Evolutionary conservation across 192 early-diverging fungal species (phyloP), one percentile per base, ranked within the genome.

Genomic region (Coemansia sp.): DNA sequence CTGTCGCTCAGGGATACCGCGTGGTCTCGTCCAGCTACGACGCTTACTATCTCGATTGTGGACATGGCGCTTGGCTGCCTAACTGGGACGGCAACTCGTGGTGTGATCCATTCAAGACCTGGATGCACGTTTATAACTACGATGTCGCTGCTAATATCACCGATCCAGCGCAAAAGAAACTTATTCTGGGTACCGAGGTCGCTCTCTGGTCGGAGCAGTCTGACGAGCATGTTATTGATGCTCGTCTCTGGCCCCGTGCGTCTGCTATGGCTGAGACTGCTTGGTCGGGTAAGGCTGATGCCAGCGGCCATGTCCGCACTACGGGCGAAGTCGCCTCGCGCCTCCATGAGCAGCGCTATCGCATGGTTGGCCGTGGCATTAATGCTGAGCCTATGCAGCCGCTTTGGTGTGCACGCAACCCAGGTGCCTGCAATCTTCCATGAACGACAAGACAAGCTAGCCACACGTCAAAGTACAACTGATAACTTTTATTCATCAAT

Each of bases 101-200:
- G 90, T 92, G 91, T 70, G 82, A 78, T 45, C 89, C 91, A 27
- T 91, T 86, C 84, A 89, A 89, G 82, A 75, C 86, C 39, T 91
- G 90, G 91, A 87, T 90, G 79, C 86, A 87, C 46, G 85, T 90
- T 24, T 90, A 92, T 68, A 69, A 75, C 53, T 91, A 85, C 63
- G 88, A 90, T 40, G 79, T 87, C 40, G 82, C 80, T 4, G 79
- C 85, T 55, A 86, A 85, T 27, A 73, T 90, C 77, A 84, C 79
- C 17, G 77, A 75, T 3, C 44, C 82, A 6, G 68, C 71, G 3
- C 83, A 92, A 56, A 72, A 76, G 44, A 74, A 85, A 36, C 83
- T 85, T 20, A 83, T 92, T 17, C 50, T 92, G 19, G 91, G 91
- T 56, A 86, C 76, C 32, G 91, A 92, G 61, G 88, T 81, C 22